Conservation (phyloP, 495 filamentous ascomycete genomes). For the Rusavskia elegans region DNA sequence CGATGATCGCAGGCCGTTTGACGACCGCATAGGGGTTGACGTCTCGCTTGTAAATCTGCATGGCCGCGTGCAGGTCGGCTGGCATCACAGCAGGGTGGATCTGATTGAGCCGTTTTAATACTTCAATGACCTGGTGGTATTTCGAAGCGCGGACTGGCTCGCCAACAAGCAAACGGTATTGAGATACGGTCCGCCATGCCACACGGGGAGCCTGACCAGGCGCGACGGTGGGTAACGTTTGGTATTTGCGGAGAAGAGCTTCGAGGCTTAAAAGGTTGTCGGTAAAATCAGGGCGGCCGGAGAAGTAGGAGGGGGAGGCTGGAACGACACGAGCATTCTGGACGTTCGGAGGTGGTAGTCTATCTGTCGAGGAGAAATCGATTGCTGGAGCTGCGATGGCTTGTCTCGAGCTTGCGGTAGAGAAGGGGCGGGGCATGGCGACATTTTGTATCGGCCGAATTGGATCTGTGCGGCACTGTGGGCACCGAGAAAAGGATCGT, state of each 20-base stretch:
- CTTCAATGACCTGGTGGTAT: slow-evolving; percentile 55
- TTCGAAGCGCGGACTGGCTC: slow-evolving; percentile 66
- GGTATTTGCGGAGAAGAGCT: slow-evolving; percentile 50
- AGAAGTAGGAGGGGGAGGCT: slow-evolving; percentile 84
- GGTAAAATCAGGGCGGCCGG: slow-evolving; percentile 66
- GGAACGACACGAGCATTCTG: slow-evolving; percentile 56
- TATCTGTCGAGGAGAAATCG: slow-evolving; percentile 20
- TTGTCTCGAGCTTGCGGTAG: slow-evolving; percentile 5
- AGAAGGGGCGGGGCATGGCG: slow-evolving; percentile 8
- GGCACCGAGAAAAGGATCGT: neutral
- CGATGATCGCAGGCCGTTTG: slow-evolving; percentile 40
- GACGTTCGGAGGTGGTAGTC: slow-evolving; percentile 14
- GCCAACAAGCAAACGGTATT: slow-evolving; percentile 59
- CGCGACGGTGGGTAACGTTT: slow-evolving; percentile 50
- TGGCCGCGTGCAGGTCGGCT: slow-evolving; percentile 39
- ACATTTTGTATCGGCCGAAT: neutral
- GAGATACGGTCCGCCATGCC: slow-evolving; percentile 66
- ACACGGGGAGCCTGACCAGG: slow-evolving; percentile 52
- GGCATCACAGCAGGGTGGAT: slow-evolving; percentile 75
- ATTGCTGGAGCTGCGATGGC: slow-evolving; percentile 29
- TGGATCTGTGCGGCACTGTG: neutral
- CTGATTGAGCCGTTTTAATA: slow-evolving; percentile 66
- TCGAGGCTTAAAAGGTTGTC: slow-evolving; percentile 67
- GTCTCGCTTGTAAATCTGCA: slow-evolving; percentile 57
- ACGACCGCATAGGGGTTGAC: slow-evolving; percentile 51